phyloP scores from a whole-genome alignment of 2,329 filamentous ascomycete genomes.

The Fusarium nurragi region DNA sequence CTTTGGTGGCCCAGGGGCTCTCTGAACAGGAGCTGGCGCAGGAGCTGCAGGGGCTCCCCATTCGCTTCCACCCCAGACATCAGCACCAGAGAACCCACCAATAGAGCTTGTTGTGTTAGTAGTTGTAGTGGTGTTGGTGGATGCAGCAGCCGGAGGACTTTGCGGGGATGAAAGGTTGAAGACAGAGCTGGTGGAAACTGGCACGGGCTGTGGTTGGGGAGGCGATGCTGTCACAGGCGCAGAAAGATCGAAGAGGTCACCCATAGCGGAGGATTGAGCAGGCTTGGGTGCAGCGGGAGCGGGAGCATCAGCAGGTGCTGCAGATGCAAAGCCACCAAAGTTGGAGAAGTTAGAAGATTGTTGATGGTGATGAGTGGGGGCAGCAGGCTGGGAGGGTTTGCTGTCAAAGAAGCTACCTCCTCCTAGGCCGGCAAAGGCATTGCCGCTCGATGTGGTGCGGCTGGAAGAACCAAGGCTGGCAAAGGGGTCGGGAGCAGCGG shows the following conservation, averaged over 20 bases:
- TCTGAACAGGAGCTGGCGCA: conserved; percentile 61
- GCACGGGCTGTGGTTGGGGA: conserved; percentile 54
- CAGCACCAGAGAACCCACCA: conserved; percentile 61
- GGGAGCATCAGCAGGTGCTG: conserved; percentile 50
- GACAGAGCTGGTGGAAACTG: conserved; percentile 66
- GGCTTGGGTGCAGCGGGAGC: conserved; percentile 53
- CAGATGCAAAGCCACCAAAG: conserved; percentile 68
- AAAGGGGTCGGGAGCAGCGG: conserved; percentile 63
- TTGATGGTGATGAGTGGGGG: conserved; percentile 60
- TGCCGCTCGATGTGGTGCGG: conserved; percentile 50
- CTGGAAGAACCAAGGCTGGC: conserved; percentile 60
- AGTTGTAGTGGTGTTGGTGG: conserved; percentile 51
- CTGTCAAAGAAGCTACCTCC: conserved; percentile 87
- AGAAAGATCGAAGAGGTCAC: conserved; percentile 84
- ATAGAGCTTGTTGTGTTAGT: conserved; percentile 48
- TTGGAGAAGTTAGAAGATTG: conserved; percentile 67
- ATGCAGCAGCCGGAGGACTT: conserved; percentile 56
- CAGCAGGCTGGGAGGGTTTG: conserved; percentile 68
- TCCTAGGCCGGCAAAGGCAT: conserved; percentile 63
- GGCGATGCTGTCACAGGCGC: conserved; percentile 59
- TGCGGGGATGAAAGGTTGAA: conserved; percentile 79
- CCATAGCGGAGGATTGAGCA: conserved; percentile 67
- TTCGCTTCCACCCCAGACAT: conserved; percentile 88
- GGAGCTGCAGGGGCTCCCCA: conserved; percentile 75
- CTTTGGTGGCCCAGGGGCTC: conserved; percentile 64